Evolutionary conservation across 148 eudicot genomes (phyloP), one percentile per base, ranked within the genome.

Genomic region (Chenopodium berlandieri): DNA sequence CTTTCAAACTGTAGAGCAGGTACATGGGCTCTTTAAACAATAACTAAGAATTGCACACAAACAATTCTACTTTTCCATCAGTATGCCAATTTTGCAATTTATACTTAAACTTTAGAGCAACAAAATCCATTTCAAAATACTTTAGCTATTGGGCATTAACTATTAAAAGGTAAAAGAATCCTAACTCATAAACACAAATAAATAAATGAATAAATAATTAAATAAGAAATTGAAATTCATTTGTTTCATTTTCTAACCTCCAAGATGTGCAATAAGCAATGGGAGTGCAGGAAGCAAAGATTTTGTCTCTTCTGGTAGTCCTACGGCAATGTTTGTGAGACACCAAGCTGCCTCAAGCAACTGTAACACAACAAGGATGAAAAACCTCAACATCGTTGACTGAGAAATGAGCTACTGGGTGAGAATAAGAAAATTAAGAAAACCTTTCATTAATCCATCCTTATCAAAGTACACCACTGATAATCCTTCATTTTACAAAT

Each of bases 301-400:
- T 84, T 88, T 90, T 48, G 98, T 96, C 88, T 94, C 99, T 86
- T 94, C 97, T 60, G 98, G 98, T 81, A 84, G 90, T 67, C 99
- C 99, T 54, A 98, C 98, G 13, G 99, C 99, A 68, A 96, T 92
- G 84, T 94, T 96, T 34, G 99, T 96, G 79, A 96, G 93, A 85
- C 98, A 96, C 99, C 98, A 96, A 88, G 99, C 97, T 66, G 98
- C 92, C 86, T 96, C 98, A 80, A 92, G 99, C 88, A 96, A 88
- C 99, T 96, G 92, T 70, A 71, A 78, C 71, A 78, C 31, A 30
- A 74, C n/a, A 82, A 82, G 70, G 25, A 74, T 69, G 69, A 11
- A 47, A 75, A 48, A 48, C 4, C 7, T 72, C 50, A 50, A n/a
- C 9, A 71, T 22, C 8, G 44, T 56, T 40, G 32, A 31, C 7